A percentile compares a stretch with the other conserved stretches of the same genome.
phyloP scores from a whole-genome alignment of 2,329 filamentous ascomycete genomes.

The Sporothrix pseudoabietina region DNA sequence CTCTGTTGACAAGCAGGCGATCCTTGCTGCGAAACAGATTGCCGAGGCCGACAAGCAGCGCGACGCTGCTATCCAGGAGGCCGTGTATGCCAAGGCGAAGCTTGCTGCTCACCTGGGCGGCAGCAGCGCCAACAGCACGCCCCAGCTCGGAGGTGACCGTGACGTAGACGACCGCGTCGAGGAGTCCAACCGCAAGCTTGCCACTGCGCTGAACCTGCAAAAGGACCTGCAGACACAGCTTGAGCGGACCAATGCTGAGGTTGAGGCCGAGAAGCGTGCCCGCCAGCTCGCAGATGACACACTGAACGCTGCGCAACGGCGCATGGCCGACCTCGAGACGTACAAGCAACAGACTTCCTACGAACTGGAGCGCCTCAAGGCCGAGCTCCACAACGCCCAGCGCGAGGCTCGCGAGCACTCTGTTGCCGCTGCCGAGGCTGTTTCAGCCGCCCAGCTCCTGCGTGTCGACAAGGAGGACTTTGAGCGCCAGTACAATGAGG shows the following conservation, averaged over 20 bases:
- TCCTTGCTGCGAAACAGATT: slow-evolving; percentile 82
- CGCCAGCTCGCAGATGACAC: slow-evolving; percentile 88
- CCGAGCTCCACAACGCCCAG: slow-evolving; percentile 80
- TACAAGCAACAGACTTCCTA: slow-evolving; percentile 81
- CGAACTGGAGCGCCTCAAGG: slow-evolving; percentile 82
- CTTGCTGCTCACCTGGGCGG: slow-evolving; percentile 68
- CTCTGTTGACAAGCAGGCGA: slow-evolving; percentile 84
- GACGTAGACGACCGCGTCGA: slow-evolving; percentile 67
- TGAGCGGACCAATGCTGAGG: slow-evolving; percentile 67
- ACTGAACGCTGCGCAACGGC: slow-evolving; percentile 75
- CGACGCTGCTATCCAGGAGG: slow-evolving; percentile 91
- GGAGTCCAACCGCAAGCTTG: slow-evolving; percentile 80
- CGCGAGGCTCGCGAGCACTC: slow-evolving; percentile 79
- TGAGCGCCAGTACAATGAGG: slow-evolving; percentile 66
- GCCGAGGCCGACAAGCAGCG: slow-evolving; percentile 93
- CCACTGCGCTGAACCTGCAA: slow-evolving; percentile 75
- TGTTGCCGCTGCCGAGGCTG: slow-evolving; percentile 73
- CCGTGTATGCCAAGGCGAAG: slow-evolving; percentile 91
- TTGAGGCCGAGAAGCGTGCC: slow-evolving; percentile 78
- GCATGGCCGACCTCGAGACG: slow-evolving; percentile 79
- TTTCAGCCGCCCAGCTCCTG: slow-evolving; percentile 73
- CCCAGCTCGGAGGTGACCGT: slow-evolving; percentile 61
- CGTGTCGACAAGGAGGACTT: slow-evolving; percentile 84
- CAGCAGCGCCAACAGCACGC: slow-evolving; percentile 63
- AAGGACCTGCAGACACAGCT: slow-evolving; percentile 78